Conservation (phyloP, 495 filamentous ascomycete genomes). For the Amphirosellinia nigrospora region DNA sequence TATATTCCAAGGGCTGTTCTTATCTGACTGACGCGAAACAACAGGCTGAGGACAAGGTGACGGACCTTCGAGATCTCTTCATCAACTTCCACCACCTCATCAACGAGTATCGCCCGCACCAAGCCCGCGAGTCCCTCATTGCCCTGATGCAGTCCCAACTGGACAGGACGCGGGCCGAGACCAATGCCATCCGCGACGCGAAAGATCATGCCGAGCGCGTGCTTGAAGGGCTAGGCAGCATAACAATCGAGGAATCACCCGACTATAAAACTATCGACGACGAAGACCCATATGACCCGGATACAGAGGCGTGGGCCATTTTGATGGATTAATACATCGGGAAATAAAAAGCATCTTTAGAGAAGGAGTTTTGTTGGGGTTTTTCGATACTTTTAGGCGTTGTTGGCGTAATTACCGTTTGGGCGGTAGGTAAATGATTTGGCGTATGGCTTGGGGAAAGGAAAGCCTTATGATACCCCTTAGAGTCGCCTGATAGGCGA, state of each 20-base stretch:
- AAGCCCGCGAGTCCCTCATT: constrained; percentile 89
- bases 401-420: neutral
- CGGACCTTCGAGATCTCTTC: constrained; percentile 77
- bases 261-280: constrained; percentile 23
- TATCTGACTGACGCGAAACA: constrained; percentile 20
- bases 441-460: constrained; percentile 2
- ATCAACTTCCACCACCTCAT: constrained; percentile 89
- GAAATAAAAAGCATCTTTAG: too few species aligned
- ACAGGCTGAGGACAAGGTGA: constrained; percentile 65
- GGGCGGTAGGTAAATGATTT: neutral
- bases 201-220: constrained; percentile 74
- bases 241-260: constrained; percentile 41
- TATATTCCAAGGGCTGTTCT: neutral
- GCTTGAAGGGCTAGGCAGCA: constrained; percentile 66
- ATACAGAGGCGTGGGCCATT: constrained; percentile 18
- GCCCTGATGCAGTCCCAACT: constrained; percentile 91
- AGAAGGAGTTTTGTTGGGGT: too few species aligned
- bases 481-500: neutral
- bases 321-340: neutral
- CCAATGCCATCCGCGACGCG: constrained; percentile 72
- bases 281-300: constrained; percentile 20
- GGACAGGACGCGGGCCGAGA: constrained; percentile 75
- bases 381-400: neutral
- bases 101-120: constrained; percentile 95
- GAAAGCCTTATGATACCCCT: constrained; percentile 7